Evolutionary conservation across 371 early-diverging fungal species (phyloP).

Genomic region (Mucor sp.): DNA sequence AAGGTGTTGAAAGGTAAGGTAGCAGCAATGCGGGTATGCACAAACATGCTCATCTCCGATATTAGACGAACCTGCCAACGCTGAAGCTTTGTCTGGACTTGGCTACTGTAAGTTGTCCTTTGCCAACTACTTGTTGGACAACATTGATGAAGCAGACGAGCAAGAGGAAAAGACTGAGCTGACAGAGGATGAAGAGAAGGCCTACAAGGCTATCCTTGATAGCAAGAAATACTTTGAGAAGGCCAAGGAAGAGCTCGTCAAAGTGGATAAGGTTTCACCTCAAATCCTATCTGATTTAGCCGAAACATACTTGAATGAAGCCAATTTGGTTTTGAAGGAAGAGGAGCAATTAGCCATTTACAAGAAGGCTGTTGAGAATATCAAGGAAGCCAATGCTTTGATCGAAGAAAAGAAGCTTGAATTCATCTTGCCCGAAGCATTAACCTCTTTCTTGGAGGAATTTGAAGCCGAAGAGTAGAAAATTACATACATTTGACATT

Average conservation of each 20-base stretch:
- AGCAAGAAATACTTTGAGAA: slow-evolving; percentile 38
- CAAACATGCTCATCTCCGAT: neutral
- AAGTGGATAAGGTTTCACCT: slow-evolving; percentile 23
- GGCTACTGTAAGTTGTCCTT: slow-evolving; percentile 39
- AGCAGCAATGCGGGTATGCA: neutral
- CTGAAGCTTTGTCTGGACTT: slow-evolving; percentile 33
- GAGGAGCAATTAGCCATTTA: slow-evolving; percentile 40
- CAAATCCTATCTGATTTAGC: slow-evolving; percentile 42
- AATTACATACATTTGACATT: neutral
- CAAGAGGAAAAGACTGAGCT: slow-evolving; percentile 31
- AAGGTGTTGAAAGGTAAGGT: slow-evolving; percentile 26
- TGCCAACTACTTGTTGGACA: slow-evolving; percentile 46
- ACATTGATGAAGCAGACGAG: slow-evolving; percentile 28
- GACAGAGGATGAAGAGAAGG: slow-evolving; percentile 38
- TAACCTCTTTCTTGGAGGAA: slow-evolving; percentile 46
- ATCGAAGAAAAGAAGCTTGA: slow-evolving; percentile 30
- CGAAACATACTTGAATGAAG: slow-evolving; percentile 43
- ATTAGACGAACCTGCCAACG: slow-evolving; percentile 37
- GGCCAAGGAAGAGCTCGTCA: slow-evolving; percentile 27
- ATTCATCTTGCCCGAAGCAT: slow-evolving; percentile 44
- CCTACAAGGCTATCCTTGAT: slow-evolving; percentile 34
- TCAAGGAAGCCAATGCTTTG: slow-evolving; percentile 34
- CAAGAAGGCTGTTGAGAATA: slow-evolving; percentile 29
- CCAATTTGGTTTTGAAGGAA: slow-evolving; percentile 42
- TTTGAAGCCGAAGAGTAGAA: slow-evolving; percentile 23